Base-by-base conservation (phyloP, 306 rosid species). In the Sicyos baderoa region DNA sequence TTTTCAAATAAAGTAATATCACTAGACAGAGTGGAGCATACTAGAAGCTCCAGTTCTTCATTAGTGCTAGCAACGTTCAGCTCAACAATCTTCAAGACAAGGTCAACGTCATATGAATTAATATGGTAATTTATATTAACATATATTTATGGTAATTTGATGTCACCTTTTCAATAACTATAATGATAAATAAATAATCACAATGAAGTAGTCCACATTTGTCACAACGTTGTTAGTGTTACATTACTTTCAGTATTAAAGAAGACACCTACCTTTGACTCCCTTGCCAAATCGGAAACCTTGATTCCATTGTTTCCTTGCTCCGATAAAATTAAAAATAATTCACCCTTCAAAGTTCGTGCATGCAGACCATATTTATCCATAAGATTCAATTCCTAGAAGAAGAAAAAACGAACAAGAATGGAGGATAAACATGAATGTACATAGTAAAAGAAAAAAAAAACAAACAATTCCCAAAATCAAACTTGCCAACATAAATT, bases 1-100 rank as follows among this genome's bases (percentile, higher is more conserved):
- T 93, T 93, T 78, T 93, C 97, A 80, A 93, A 93, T 72, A 93
- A 80, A 52, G 96, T 84, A 76, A 93, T 84, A 78, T 93, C 99
- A 84, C 99, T 93, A 32, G 99, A 85, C 52, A 93, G 85, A 37
- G 88, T 78, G 50, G 96, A 86, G 78, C 83, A 84, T 78, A 93
- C 86, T 63, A 84, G 72, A 68, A 81, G 82, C 81, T 90, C 95
- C 62, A 93, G 78, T 62, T 90, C 94, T 72, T 84, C 97, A 16
- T 78, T 74, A 59, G 88, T 73, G 84, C 82, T 77, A 77, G 79
- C 82, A 74, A 86, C 74, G 57, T 88, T 86, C 81, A 93, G 85
- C 64, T 86, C 94, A 48, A 69, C 85, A 84, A 85, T 81, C 97
- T 93, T 76, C 82, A 79, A 76, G 80, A 81, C 62, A 74, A 73